These are phyloP conservation scores for Isoetes taiwanensis DNA, from an alignment of 75 land plant genomes.

Conservation along the genomic window DNA sequence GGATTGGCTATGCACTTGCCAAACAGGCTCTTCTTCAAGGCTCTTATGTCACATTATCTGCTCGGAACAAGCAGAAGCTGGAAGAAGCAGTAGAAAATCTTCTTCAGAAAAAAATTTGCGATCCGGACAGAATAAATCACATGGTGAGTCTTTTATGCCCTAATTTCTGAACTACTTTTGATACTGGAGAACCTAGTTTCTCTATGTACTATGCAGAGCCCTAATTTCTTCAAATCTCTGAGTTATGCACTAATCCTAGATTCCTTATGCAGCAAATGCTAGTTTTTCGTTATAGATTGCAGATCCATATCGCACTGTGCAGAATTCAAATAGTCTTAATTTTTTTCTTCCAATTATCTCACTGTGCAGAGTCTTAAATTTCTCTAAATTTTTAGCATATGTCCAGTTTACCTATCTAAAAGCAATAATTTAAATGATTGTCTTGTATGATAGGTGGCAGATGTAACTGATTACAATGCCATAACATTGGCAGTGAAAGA, in stretches of 20 bases:
- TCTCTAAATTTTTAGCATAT: not conserved
- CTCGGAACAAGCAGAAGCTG: not conserved
- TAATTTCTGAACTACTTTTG: not conserved
- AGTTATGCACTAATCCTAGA: not conserved
- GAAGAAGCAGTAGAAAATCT: not conserved
- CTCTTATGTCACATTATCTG: not conserved
- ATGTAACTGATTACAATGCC: not conserved
- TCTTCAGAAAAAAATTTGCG: not conserved
- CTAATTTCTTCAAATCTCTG: not conserved
- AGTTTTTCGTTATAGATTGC: slow-evolving; percentile 11
- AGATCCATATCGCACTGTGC: too few relatives aligned
- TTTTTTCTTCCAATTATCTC: too few relatives aligned
- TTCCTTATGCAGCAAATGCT: not conserved
- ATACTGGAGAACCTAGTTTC: not conserved
- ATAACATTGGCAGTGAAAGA: not conserved
- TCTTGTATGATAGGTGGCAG: too few relatives aligned
- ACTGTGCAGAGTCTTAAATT: not conserved
- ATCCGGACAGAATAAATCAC: not conserved
- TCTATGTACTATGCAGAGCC: not conserved
- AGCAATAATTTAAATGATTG: not conserved
- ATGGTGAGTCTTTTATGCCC: not conserved
- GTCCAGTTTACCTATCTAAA: not conserved
- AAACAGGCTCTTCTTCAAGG: not conserved
- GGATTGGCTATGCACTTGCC: not conserved
- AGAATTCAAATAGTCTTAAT: too few relatives aligned